Conservation (phyloP, 2,329 filamentous ascomycete genomes). For the Diplodia seriata region DNA sequence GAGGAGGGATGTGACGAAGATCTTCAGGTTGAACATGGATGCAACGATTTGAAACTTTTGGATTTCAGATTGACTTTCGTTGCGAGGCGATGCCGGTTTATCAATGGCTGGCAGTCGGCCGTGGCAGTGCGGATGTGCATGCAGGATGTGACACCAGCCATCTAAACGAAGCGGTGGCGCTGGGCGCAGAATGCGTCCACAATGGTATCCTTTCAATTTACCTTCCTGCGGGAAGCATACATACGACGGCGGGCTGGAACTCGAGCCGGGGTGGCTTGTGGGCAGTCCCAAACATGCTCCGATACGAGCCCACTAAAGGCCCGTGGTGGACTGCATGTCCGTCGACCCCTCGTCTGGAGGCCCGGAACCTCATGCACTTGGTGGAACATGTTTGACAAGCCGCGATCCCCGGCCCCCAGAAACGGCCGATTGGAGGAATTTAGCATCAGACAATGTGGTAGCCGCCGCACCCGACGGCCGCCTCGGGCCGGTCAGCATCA, state of each 20-base stretch:
- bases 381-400: conserved; percentile 25
- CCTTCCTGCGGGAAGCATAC: not conserved
- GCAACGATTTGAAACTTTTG: not conserved
- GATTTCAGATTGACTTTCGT: conserved; percentile 3
- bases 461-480: conserved; percentile 21
- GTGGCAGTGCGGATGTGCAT: not conserved
- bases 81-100: not conserved
- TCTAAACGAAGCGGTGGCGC: conserved; percentile 18
- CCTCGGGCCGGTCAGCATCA: conserved; percentile 13
- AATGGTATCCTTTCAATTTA: conserved; percentile 8
- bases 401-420: not conserved
- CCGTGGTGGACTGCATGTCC: conserved; percentile 17
- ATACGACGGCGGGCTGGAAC: not conserved
- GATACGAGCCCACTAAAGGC: conserved; percentile 17
- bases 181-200: not conserved
- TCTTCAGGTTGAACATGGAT: conserved; percentile 18
- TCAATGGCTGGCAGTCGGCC: not conserved
- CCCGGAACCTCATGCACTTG: conserved; percentile 20
- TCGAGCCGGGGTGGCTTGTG: conserved; percentile 3
- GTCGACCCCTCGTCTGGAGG: conserved; percentile 12
- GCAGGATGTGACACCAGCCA: conserved; percentile 7
- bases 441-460: conserved; percentile 4
- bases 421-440: conserved; percentile 28
- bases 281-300: conserved; percentile 4
- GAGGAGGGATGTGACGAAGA: conserved; percentile 12